These are phyloP conservation scores for Purshia tridentata DNA, from an alignment of 306 rosid genomes.

Conservation along the genomic window DNA sequence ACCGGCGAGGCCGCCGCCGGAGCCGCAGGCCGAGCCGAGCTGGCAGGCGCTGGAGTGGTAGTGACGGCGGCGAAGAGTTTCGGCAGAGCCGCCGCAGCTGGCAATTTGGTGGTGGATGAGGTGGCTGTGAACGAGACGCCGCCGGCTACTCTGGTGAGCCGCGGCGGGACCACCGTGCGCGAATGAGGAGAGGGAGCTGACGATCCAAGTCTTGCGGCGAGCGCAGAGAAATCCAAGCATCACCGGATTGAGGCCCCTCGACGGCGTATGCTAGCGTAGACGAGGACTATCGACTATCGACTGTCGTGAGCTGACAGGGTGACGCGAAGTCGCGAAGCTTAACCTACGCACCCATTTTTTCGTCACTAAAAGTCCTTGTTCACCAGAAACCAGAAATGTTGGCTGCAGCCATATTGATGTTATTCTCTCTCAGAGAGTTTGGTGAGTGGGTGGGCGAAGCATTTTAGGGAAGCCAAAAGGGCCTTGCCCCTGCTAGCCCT, in stretches of 20 bases:
- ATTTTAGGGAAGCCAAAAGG: slow-evolving; percentile 20
- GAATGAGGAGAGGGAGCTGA: slow-evolving; percentile 41
- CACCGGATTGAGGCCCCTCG: slow-evolving; percentile 27
- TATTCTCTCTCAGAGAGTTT: slow-evolving; percentile 6
- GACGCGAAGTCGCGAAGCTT: slow-evolving; percentile 15
- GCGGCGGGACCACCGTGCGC: slow-evolving; percentile 48
- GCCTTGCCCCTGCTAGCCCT: too few species aligned
- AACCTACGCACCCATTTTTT: slow-evolving; percentile 42
- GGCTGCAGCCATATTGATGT: slow-evolving; percentile 5
- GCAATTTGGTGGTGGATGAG: slow-evolving; percentile 27
- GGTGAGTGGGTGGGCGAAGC: slow-evolving; percentile 25
- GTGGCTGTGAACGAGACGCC: slow-evolving; percentile 25
- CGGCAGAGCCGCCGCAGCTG: background rate
- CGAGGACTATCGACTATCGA: background rate
- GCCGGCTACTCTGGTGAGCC: slow-evolving; percentile 26
- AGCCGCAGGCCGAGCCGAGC: slow-evolving; percentile 21
- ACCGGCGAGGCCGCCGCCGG: slow-evolving; percentile 41
- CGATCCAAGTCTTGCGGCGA: slow-evolving; percentile 63
- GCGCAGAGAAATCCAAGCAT: slow-evolving; percentile 61
- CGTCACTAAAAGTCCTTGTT: too few species aligned
- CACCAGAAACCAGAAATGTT: background rate
- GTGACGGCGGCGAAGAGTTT: slow-evolving; percentile 33
- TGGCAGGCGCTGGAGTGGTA: slow-evolving; percentile 64
- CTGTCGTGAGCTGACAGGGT: slow-evolving; percentile 29
- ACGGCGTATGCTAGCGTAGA: too few species aligned